Evolutionary conservation across 2,329 filamentous ascomycete genomes (phyloP), one percentile per base, ranked within the genome.

Genomic region (Epichloe festucae): DNA sequence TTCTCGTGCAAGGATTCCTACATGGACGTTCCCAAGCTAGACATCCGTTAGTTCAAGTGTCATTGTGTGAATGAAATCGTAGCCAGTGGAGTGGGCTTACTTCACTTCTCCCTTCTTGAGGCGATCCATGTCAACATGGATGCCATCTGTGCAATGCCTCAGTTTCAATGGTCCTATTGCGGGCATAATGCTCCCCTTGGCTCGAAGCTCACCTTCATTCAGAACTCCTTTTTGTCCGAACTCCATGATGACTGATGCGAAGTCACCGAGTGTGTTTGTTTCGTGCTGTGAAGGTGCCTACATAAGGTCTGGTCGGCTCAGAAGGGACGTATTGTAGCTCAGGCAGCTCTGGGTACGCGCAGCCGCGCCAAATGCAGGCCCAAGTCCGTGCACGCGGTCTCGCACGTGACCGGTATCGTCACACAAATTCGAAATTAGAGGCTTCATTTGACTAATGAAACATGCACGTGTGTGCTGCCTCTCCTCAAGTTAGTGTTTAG

Each of bases 21-120:
- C 53, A 98, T 97, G 52, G 93, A 97, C 56, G 93, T 98, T 75
- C 93, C 93, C 63, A 98, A 77, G 74, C 89, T 95, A 62, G 49
- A 40, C 52, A 54, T 71, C 65, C 68, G 58, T 67, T 59, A 66
- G 60, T 53, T 51, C 50, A 41, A 27, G 21, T 15, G 39, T 5
- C 27, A 46, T 46, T 14, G 19, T 44, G 23, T 10, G 19, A 36
- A 47, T 5, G 7, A 5, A 23, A 40, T 40, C 10, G 5, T 19
- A 31, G n/a, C 11, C 41, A 31, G 31, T 12, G 14, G 34, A 7
- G 6, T 44, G 5, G 47, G 23, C 89, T 73, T 75, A 96, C 89
- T 98, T 98, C 68, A 98, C 91, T 76, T 98, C 93, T 56, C 93
- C 93, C 72, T 89, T 93, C 84, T 98, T 98, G 70, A 98, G 75